Evolutionary conservation across 2,329 filamentous ascomycete genomes (phyloP), one percentile per base, ranked within the genome.

Genomic region (Stemphylium beticola): DNA sequence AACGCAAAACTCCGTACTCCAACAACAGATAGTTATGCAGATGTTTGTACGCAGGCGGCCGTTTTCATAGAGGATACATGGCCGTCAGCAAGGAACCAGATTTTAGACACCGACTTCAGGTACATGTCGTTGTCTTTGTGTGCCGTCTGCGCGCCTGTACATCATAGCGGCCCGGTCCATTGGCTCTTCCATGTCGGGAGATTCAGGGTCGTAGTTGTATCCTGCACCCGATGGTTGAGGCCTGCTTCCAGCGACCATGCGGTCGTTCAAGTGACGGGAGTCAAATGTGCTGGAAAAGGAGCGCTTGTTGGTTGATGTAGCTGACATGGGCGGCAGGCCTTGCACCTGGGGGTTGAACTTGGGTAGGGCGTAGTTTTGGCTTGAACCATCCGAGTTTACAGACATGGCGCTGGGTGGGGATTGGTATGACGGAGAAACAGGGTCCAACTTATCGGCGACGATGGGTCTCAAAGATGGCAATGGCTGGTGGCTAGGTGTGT

Each of bases 101-200:
- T 18, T 50, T 50, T 44, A 74, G 37, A 66, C 62, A 42, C 61
- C 65, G n/a, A 74, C 60, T 47, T 73, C 69, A 22, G 74, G 74
- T 11, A 76, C 67, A 36, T 69, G 72, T 48, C 74, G 68, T 54
- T 71, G 72, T 46, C 74, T 69, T 49, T 73, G 70, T 9, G 75
- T 77, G 49, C 79, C 79, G 57, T 81, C 78, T 36, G 79, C 79
- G 33, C 79, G 74, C 37, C 78, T 73, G 60, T 81, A 81, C 57
- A 72, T 76, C 78, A 81, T 80, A 47, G 74, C 68, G 50, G 68
- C 58, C 39, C 70, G 61, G 44, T 76, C 66, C 73, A 74, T 67
- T 42, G 72, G 61, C 44, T 77, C 76, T 50, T 77, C 76, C 66
- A 73, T 73, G 50, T 79, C 77, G 11, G 74, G 72, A 32, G 60